Evolutionary conservation across 371 early-diverging fungal species (phyloP).

Genomic region (Thermomucor indicae-seudaticae): DNA sequence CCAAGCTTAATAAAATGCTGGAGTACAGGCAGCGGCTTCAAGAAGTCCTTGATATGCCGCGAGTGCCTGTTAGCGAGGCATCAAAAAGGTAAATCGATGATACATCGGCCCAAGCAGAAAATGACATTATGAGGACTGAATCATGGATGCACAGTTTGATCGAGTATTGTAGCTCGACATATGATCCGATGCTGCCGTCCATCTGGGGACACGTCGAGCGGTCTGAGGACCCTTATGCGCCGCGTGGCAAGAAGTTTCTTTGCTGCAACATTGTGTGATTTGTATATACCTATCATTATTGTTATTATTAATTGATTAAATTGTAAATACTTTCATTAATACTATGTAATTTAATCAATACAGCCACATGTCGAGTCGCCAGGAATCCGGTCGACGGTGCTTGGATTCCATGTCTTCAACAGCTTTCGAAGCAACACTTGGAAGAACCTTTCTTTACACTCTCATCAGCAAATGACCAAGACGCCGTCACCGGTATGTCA

Average conservation of each 20-base stretch:
- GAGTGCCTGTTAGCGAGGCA: slow-evolving; percentile 80
- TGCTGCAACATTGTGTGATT: slow-evolving; percentile 11
- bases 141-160: slow-evolving; percentile 11
- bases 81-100: slow-evolving; percentile 4
- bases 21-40: slow-evolving; percentile 74
- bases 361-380: too few species aligned
- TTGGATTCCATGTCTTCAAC: too few species aligned
- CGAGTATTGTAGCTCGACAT: slow-evolving; percentile 14
- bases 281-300: too few species aligned
- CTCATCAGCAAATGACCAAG: too few species aligned
- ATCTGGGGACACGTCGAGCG: slow-evolving; percentile 18
- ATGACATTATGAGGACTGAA: background rate
- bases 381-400: too few species aligned
- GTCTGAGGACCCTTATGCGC: slow-evolving; percentile 20
- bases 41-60: slow-evolving; percentile 76
- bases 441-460: too few species aligned
- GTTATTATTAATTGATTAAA: too few species aligned
- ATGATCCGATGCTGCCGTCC: slow-evolving; percentile 20
- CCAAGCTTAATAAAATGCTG: slow-evolving; percentile 68
- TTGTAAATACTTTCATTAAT: too few species aligned
- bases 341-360: too few species aligned
- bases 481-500: too few species aligned
- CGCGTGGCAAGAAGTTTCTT: slow-evolving; percentile 1
- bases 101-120: background rate
- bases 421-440: too few species aligned